These are phyloP conservation scores for Phyllostachys edulis DNA, from an alignment of 176 grass and related monocot species.

Conservation along the genomic window DNA sequence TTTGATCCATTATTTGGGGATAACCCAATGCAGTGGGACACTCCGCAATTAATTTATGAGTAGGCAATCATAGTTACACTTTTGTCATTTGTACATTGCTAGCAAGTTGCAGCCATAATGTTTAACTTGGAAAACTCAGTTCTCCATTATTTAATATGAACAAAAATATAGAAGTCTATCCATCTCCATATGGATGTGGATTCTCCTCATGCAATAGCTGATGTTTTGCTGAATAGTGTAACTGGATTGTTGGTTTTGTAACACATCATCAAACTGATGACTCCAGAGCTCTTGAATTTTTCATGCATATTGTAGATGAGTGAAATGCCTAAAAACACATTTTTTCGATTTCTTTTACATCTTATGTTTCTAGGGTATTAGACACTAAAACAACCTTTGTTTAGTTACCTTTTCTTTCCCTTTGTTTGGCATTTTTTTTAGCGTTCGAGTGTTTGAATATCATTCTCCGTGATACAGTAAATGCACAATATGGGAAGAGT, in stretches of 20 bases:
- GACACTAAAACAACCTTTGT: neutral
- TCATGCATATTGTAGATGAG: neutral
- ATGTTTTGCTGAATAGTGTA: neutral
- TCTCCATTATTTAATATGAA: neutral
- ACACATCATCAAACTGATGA: neutral
- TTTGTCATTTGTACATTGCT: neutral
- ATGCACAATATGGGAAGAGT: neutral
- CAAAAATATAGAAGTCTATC: neutral
- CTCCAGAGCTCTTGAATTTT: neutral
- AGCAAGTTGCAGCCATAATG: neutral
- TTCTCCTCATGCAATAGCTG: neutral
- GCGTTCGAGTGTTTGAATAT: neutral
- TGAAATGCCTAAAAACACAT: neutral
- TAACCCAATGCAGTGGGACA: neutral
- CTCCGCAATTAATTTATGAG: neutral
- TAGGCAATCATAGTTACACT: neutral
- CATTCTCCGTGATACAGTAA: conserved; percentile 7
- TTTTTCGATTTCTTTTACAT: neutral
- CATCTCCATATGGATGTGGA: neutral
- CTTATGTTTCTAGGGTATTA: neutral
- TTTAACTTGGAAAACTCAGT: neutral
- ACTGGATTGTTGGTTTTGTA: neutral
- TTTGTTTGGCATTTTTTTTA: neutral
- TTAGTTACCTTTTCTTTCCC: neutral
- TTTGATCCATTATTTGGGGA: neutral